A percentile compares a stretch with the other conserved stretches of the same genome.
Evolutionary conservation across 2,329 filamentous ascomycete genomes (phyloP).

Genomic region (Xylariaceae sp.): DNA sequence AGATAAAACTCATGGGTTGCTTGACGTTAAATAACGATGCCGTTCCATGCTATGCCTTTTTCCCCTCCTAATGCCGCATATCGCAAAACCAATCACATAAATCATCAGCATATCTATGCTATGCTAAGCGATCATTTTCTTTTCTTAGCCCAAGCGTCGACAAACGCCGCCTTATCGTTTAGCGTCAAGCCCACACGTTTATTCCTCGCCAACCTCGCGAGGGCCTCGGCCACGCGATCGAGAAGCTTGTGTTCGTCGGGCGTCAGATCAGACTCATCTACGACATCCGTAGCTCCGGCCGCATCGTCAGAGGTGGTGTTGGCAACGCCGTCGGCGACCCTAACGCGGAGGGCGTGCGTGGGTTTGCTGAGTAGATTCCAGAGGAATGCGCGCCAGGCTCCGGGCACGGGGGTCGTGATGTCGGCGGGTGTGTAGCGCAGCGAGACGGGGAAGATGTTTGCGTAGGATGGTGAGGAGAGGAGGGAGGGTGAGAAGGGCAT

Average conservation of each 20-base stretch:
- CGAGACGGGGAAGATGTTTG: constrained; percentile 85
- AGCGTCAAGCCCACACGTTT: constrained; percentile 84
- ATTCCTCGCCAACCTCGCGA: constrained; percentile 82
- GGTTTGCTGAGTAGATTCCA: constrained; percentile 83
- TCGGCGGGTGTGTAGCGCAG: constrained; percentile 85
- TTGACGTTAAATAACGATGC: no score
- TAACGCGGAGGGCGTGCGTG: constrained; percentile 84
- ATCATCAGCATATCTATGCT: no score
- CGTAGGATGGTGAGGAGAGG: constrained; percentile 59
- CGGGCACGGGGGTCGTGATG: constrained; percentile 84
- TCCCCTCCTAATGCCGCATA: not conserved
- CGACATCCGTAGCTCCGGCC: constrained; percentile 28
- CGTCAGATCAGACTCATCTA: constrained; percentile 30
- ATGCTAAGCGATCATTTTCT: constrained; percentile 29
- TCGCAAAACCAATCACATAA: no score
- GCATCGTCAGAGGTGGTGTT: constrained; percentile 37
- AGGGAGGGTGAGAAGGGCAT: constrained; percentile 78
- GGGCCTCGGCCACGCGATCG: constrained; percentile 75
- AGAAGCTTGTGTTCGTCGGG: constrained; percentile 65
- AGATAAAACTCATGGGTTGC: no score
- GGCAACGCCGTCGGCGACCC: constrained; percentile 73
- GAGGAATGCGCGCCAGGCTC: constrained; percentile 67
- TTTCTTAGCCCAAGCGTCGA: constrained; percentile 58
- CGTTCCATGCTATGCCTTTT: not conserved
- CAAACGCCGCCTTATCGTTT: constrained; percentile 77